phyloP scores from a whole-genome alignment of 495 filamentous ascomycete genomes.

The Podospora comata region DNA sequence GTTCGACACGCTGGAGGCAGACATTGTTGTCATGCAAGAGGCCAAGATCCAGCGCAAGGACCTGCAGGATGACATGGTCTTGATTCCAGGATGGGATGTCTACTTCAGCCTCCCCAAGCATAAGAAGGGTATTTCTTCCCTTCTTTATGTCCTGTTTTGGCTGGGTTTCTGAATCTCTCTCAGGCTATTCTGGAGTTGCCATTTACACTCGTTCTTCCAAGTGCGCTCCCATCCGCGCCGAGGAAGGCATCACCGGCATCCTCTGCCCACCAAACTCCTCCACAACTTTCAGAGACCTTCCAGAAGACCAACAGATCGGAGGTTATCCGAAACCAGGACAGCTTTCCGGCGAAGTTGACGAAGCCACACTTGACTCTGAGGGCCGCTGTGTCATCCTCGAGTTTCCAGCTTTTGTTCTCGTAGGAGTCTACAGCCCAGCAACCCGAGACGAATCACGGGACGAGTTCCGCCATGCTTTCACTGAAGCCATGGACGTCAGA shows the following conservation, averaged over 20 bases:
- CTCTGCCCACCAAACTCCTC: conserved; percentile 73
- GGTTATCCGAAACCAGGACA: conserved; percentile 76
- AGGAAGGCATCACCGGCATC: conserved; percentile 87
- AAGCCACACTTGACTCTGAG: conserved; percentile 77
- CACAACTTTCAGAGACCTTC: conserved; percentile 71
- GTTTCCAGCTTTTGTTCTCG: conserved; percentile 90
- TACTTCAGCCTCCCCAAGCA: conserved; percentile 88
- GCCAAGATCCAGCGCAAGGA: conserved; percentile 96
- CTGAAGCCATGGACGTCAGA: conserved; percentile 74
- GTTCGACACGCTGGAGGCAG: conserved; percentile 91
- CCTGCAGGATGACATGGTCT: conserved; percentile 89
- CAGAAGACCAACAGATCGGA: conserved; percentile 78
- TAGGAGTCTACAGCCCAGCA: conserved; percentile 88
- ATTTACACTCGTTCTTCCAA: conserved; percentile 90
- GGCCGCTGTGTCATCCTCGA: conserved; percentile 90
- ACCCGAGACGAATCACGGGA: conserved; percentile 81
- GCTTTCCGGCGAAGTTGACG: conserved; percentile 61
- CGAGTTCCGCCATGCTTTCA: conserved; percentile 76
- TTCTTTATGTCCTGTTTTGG: not conserved
- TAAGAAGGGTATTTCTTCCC: conserved; percentile 73
- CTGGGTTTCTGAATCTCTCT: conserved; percentile 15
- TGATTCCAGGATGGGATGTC: conserved; percentile 94
- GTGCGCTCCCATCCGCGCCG: conserved; percentile 84
- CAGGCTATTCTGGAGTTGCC: conserved; percentile 94
- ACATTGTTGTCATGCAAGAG: conserved; percentile 94